phyloP scores from a whole-genome alignment of 192 early-diverging fungal genomes.

The Glomus cerebriforme region DNA sequence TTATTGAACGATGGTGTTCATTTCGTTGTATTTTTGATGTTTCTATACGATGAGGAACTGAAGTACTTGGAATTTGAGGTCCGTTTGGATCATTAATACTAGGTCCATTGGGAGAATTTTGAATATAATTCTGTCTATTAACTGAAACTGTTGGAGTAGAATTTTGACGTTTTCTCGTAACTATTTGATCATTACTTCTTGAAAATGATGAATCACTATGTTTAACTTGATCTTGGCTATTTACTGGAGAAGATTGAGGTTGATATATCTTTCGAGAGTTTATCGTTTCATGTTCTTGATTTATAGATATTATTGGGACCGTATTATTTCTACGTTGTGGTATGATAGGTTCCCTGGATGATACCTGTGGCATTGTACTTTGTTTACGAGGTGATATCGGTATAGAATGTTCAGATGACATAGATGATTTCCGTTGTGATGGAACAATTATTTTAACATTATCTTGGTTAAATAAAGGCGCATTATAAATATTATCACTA shows the following conservation, averaged over 20 bases:
- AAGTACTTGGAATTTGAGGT: neutral
- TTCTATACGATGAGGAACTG: neutral
- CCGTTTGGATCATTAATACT: no score
- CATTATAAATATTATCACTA: neutral
- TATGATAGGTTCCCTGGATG: neutral
- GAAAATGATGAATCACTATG: neutral
- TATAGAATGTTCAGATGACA: neutral
- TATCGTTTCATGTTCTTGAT: neutral
- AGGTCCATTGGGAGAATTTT: neutral
- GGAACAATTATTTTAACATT: neutral
- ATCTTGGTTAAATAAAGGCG: neutral
- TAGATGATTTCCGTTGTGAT: neutral
- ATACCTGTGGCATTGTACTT: neutral
- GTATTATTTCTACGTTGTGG: slow-evolving; percentile 1
- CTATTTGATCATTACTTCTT: neutral
- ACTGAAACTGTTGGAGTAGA: neutral
- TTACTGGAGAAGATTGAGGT: neutral
- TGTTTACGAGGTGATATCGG: neutral
- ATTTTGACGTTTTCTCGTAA: neutral
- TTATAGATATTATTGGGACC: neutral
- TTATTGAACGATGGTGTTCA: neutral
- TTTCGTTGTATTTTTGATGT: neutral
- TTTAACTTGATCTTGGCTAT: neutral
- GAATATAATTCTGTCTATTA: neutral
- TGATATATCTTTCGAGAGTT: neutral